phyloP scores from a whole-genome alignment of 306 rosid genomes.

The Dalbergia cochinchinensis region DNA sequence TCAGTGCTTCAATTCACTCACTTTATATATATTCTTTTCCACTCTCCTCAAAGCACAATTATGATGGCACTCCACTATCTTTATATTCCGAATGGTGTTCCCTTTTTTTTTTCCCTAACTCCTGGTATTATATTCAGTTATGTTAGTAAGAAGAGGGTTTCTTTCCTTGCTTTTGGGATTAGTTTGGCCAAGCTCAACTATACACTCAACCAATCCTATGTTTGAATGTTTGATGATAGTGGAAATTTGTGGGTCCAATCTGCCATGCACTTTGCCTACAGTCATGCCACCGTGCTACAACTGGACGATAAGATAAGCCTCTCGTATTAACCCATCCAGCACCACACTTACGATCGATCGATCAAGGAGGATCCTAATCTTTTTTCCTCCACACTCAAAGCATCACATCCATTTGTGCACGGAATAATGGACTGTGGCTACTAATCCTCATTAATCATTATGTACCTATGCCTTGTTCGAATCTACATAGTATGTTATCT shows the following conservation, averaged over 20 bases:
- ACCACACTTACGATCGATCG: slow-evolving; percentile 3
- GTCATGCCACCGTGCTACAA: slow-evolving; percentile 43
- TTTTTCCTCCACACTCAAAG: slow-evolving; percentile 24
- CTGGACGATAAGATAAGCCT: slow-evolving; percentile 51
- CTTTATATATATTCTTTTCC: no score
- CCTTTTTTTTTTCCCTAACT: no score
- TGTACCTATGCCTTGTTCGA: neutral
- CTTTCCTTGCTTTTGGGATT: slow-evolving; percentile 21
- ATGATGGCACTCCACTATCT: slow-evolving; percentile 30
- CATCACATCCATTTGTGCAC: slow-evolving; percentile 20
- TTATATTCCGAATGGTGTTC: neutral
- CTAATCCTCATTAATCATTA: slow-evolving; percentile 17
- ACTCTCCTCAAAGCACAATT: neutral
- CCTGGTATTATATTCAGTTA: neutral
- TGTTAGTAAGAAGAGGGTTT: neutral
- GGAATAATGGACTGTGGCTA: slow-evolving; percentile 11
- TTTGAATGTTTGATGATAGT: slow-evolving; percentile 39
- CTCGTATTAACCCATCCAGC: neutral
- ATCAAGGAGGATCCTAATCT: slow-evolving; percentile 27
- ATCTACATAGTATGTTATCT: no score
- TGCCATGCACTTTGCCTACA: slow-evolving; percentile 52
- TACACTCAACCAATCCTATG: slow-evolving; percentile 33
- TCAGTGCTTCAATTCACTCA: no score
- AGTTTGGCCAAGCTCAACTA: slow-evolving; percentile 59
- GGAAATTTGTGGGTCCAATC: slow-evolving; percentile 50